Evolutionary conservation across 495 filamentous ascomycete species (phyloP).

Genomic region (Cairneyella variabilis): DNA sequence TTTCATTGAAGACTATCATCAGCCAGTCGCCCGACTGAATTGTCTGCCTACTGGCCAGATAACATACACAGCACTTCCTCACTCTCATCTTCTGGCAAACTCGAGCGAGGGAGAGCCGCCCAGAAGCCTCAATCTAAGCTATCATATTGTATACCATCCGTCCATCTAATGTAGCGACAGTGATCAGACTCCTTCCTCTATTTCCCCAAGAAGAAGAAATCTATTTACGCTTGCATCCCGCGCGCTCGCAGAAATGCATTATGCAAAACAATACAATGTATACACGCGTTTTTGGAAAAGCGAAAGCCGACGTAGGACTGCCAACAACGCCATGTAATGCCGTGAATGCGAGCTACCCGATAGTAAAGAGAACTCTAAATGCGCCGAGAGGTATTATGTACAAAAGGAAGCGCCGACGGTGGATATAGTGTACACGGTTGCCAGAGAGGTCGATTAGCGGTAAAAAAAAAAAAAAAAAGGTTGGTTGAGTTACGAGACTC

Average conservation of each 20-base stretch:
- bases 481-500: too few species aligned
- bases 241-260: not conserved
- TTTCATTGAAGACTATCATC: not conserved
- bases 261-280: not conserved
- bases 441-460: too few species aligned
- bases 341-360: too few species aligned
- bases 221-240: not conserved
- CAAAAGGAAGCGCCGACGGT: too few species aligned
- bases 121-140: not conserved
- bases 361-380: not conserved
- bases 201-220: not conserved
- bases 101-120: too few species aligned
- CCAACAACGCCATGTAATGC: not conserved
- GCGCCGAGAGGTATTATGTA: too few species aligned
- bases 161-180: slow-evolving; percentile 12
- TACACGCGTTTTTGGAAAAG: not conserved
- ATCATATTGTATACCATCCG: too few species aligned
- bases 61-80: too few species aligned
- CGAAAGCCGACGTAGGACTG: not conserved
- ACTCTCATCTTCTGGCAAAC: too few species aligned
- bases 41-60: not conserved
- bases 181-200: not conserved
- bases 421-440: too few species aligned
- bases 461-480: too few species aligned
- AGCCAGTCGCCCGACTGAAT: not conserved